Percentiles rank a stretch among this genome's conserved stretches.
These are phyloP conservation scores for Funneliformis geosporum DNA, from an alignment of 192 early-diverging fungal genomes.

Conservation along the genomic window DNA sequence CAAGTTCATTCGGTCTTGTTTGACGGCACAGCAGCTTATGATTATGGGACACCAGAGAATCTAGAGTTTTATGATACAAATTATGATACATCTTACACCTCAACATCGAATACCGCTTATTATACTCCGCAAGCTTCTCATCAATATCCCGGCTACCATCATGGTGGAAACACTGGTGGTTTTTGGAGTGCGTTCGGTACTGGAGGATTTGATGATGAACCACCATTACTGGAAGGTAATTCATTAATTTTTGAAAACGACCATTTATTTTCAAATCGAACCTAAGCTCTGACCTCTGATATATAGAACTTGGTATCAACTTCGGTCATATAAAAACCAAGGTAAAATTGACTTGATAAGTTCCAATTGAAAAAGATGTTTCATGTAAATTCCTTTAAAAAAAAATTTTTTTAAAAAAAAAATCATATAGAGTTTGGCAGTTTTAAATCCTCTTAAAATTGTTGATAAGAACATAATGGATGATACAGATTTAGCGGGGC, in stretches of 20 bases:
- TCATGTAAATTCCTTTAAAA: no score
- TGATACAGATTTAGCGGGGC: constrained; percentile 95
- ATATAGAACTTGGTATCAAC: constrained; percentile 88
- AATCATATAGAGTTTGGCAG: constrained; percentile 67
- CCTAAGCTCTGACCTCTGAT: neutral
- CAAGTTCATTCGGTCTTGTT: constrained; percentile 26
- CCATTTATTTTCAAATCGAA: constrained; percentile 20
- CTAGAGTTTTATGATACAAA: constrained; percentile 57
- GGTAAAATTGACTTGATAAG: constrained; percentile 36
- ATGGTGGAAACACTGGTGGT: constrained; percentile 29
- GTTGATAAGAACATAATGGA: constrained; percentile 87
- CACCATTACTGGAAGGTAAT: constrained; percentile 85
- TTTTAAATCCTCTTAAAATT: constrained; percentile 80
- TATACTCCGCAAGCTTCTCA: neutral
- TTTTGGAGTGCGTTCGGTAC: constrained; percentile 85
- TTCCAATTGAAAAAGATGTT: neutral
- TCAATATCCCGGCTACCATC: neutral
- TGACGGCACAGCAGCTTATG: constrained; percentile 5
- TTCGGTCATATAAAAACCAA: constrained; percentile 90
- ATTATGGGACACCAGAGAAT: constrained; percentile 40
- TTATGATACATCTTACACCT: constrained; percentile 51
- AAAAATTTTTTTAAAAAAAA: neutral
- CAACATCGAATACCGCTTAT: constrained; percentile 25
- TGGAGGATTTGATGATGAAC: constrained; percentile 90
- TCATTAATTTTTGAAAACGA: neutral